Evolutionary conservation across 371 early-diverging fungal genomes (phyloP), one percentile per base, ranked within the genome.

Genomic region (Mucor velutinosus): DNA sequence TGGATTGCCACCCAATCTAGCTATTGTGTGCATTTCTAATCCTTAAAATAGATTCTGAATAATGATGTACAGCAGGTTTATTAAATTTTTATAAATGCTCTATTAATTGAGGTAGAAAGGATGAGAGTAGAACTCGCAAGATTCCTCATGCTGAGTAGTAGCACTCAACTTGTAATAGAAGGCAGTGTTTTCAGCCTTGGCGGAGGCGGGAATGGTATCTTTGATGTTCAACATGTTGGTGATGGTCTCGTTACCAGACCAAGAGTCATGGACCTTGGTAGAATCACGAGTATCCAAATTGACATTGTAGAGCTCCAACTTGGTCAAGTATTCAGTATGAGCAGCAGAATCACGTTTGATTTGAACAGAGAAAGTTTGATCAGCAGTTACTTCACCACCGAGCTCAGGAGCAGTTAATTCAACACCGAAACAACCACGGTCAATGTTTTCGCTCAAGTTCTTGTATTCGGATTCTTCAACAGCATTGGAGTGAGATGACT

Each of bases 351-450:
- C 82, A 70, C 80, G 82, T 25, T 72, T 37, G 63, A 82, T 74
- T 45, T 78, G 74, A 55, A 83, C 75, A 61, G 66, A 25, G 68
- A 69, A 75, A 29, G 41, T 1, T 23, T 60, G n/a, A 57, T 56
- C 65, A 51, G 73, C 56, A 59, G 60, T 51, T 19, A 76, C 72
- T 25, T 79, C 70, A 35, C 60, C 70, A 59, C 78, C 81, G 39
- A 77, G 43, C n/a, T 62, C 45, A 49, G 83, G 83, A 39, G 69
- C 57, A 55, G 62, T 53, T 30, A 83, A 53, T 27, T 79, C 79
- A 47, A 80, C 73, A 67, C 80, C 83, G 58, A 83, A 83, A 69
- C 83, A 83, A 21, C 83, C 83, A 64, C 76, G 77, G 32, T 80
- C 81, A 37, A 83, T 73, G 58, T 80, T 66, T 64, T 67, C 37